A percentile compares a stretch with the other conserved stretches of the same genome.
These are phyloP conservation scores for Ophiorrhiza pumila DNA, from an alignment of 257 asterid genomes.

Conservation along the genomic window DNA sequence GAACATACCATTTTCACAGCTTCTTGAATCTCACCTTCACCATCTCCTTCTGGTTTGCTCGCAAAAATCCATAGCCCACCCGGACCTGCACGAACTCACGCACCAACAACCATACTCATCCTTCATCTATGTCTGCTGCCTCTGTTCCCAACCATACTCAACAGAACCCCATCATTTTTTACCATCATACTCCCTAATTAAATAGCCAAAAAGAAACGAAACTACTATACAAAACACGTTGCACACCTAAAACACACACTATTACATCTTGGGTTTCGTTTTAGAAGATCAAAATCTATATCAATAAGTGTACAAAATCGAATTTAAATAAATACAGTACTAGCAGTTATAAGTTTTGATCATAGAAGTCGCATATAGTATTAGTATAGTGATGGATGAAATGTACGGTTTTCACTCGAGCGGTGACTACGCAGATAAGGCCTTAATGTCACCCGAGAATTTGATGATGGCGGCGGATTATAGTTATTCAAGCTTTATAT, in stretches of 20 bases:
- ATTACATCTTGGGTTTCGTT: neutral
- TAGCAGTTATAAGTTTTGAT: no score
- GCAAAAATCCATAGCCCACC: neutral
- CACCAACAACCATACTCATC: slow-evolving; percentile 6
- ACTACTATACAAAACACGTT: neutral
- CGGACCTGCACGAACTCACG: neutral
- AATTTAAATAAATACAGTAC: no score
- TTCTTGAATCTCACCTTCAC: slow-evolving; percentile 17
- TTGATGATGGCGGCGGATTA: slow-evolving; percentile 36
- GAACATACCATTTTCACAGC: no score
- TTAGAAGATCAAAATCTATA: neutral
- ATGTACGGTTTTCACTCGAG: slow-evolving; percentile 30
- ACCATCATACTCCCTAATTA: neutral
- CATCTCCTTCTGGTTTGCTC: slow-evolving; percentile 15
- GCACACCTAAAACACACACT: neutral
- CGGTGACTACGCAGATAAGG: slow-evolving; percentile 38
- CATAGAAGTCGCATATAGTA: no score
- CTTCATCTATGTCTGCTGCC: slow-evolving; percentile 7
- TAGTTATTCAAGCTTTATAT: slow-evolving; percentile 16
- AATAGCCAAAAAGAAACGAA: neutral
- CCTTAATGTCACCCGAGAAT: slow-evolving; percentile 48
- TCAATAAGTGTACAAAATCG: neutral
- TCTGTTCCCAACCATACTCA: slow-evolving; percentile 13
- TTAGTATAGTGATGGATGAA: slow-evolving; percentile 39
- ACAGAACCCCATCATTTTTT: neutral